These are phyloP conservation scores for Haematococcus lacustris DNA, from an alignment of 139 green algal genomes.

Conservation along the genomic window DNA sequence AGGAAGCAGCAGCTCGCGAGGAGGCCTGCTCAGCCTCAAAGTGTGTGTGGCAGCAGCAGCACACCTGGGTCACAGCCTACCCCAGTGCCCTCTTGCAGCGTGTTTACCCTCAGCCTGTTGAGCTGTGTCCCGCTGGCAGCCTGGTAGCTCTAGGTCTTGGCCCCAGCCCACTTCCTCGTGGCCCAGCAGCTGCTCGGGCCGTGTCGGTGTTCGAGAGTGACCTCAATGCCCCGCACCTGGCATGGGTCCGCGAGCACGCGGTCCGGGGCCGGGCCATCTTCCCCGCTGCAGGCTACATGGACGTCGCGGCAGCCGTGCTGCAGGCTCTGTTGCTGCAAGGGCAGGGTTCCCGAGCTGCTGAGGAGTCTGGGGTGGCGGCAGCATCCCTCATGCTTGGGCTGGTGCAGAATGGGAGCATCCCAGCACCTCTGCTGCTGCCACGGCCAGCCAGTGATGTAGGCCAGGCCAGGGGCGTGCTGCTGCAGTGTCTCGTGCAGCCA, in stretches of 20 bases:
- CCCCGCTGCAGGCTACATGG: not conserved
- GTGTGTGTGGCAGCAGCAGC: too few species aligned
- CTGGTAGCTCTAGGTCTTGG: not conserved
- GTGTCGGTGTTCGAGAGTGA: not conserved
- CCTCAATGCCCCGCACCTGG: not conserved
- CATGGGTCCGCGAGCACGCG: not conserved
- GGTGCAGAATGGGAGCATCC: too few species aligned
- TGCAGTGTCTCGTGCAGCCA: too few species aligned
- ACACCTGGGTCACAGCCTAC: too few species aligned
- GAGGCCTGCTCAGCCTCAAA: too few species aligned
- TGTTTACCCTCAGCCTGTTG: not conserved
- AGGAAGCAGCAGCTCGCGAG: too few species aligned
- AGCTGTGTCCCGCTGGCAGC: not conserved
- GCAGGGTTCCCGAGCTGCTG: too few species aligned
- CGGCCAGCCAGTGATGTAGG: too few species aligned
- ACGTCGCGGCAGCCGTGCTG: not conserved
- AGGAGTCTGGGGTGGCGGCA: too few species aligned
- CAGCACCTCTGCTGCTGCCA: too few species aligned
- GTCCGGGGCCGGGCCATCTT: not conserved
- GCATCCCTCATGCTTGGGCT: too few species aligned
- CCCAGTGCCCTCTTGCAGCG: conserved; percentile 4
- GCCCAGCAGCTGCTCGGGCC: not conserved
- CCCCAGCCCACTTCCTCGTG: not conserved
- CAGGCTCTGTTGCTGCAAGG: not conserved
- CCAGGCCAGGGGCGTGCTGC: too few species aligned